Conservation (phyloP, 768 basidiomycete species). For the Mycena venus region DNA sequence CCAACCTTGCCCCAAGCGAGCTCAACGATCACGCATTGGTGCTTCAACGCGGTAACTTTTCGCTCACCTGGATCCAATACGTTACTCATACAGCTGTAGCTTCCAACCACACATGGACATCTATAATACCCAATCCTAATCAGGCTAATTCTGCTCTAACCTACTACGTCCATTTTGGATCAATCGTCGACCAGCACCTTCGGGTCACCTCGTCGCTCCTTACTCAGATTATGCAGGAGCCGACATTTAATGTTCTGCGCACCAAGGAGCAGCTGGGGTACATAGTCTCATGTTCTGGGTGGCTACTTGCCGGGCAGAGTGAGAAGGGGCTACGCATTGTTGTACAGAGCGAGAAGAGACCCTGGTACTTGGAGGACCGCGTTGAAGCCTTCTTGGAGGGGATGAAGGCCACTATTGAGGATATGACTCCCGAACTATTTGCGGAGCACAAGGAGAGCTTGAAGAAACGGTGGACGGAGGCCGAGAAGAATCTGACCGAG, state of each 20-base stretch:
- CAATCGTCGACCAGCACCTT: slow-evolving; percentile 69
- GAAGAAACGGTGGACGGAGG: slow-evolving; percentile 87
- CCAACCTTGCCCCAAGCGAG: slow-evolving; percentile 68
- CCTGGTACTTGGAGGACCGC: slow-evolving; percentile 89
- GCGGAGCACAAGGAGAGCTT: slow-evolving; percentile 82
- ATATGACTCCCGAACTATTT: slow-evolving; percentile 82
- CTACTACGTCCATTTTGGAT: slow-evolving; percentile 88
- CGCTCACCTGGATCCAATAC: background rate
- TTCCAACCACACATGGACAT: slow-evolving; percentile 76
- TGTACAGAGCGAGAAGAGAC: slow-evolving; percentile 85
- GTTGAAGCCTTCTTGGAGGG: slow-evolving; percentile 89
- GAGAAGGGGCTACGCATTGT: slow-evolving; percentile 85
- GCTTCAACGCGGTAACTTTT: slow-evolving; percentile 72
- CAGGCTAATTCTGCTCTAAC: slow-evolving; percentile 90
- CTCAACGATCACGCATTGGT: slow-evolving; percentile 71
- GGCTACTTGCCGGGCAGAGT: slow-evolving; percentile 72
- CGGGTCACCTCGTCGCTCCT: slow-evolving; percentile 82
- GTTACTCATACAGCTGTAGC: slow-evolving; percentile 54
- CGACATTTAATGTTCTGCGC: slow-evolving; percentile 90
- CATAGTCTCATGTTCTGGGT: slow-evolving; percentile 76
- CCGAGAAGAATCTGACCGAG: slow-evolving; percentile 88
- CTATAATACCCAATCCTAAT: slow-evolving; percentile 82
- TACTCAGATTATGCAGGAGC: slow-evolving; percentile 89
- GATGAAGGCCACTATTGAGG: slow-evolving; percentile 76
- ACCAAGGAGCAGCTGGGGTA: slow-evolving; percentile 98